phyloP scores from a whole-genome alignment of 139 green algal species.

The Ettlia oleoabundans region DNA sequence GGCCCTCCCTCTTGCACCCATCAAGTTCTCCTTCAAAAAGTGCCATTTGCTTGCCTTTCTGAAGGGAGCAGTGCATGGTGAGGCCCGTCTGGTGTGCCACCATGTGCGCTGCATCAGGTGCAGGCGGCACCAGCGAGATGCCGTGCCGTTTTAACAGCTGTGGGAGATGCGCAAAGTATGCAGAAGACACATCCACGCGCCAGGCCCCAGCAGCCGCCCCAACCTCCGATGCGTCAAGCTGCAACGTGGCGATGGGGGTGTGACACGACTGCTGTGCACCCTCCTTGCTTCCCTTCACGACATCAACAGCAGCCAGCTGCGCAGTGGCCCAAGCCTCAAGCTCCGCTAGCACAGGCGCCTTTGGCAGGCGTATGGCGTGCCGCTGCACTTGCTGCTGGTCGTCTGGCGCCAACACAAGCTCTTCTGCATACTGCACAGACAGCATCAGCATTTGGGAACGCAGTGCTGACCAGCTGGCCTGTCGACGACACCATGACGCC shows the following conservation, averaged over 20 bases:
- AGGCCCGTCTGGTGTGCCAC: not conserved
- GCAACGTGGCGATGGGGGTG: not conserved
- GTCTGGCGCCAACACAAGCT: not conserved
- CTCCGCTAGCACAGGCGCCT: slow-evolving; percentile 1
- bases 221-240: not conserved
- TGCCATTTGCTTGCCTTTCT: not conserved
- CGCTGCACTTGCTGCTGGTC: not conserved
- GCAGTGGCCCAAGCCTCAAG: slow-evolving; percentile 5
- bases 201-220: not conserved
- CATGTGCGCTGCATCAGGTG: not conserved
- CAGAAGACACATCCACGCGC: slow-evolving; percentile 2
- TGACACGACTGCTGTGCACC: not conserved
- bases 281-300: not conserved
- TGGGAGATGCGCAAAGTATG: slow-evolving; percentile 9
- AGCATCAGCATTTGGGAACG: slow-evolving; percentile 18
- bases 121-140: not conserved
- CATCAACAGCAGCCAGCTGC: not conserved
- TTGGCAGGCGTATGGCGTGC: slow-evolving; percentile 6
- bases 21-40: not conserved
- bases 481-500: slow-evolving; percentile 20
- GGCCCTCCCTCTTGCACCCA: no score
- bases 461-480: slow-evolving; percentile 20
- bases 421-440: slow-evolving; percentile 9
- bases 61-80: slow-evolving; percentile 4
- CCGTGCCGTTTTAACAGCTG: slow-evolving; percentile 14